Evolutionary conservation across 805 yeast genomes (phyloP), one percentile per base, ranked within the genome.

Genomic region (Saturnispora dispora): DNA sequence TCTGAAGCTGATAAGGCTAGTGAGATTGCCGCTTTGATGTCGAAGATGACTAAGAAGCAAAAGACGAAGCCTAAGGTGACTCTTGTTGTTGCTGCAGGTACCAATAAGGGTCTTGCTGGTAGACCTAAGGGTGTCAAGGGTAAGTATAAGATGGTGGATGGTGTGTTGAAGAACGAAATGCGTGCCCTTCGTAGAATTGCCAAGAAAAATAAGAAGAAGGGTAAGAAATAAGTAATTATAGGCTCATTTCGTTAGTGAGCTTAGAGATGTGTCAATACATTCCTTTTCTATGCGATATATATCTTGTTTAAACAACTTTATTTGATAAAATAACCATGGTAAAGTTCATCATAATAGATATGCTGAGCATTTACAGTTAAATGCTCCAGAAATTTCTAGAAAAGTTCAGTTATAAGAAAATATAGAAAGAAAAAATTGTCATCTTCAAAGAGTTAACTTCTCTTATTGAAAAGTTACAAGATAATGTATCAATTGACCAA

Each of bases 91-190:
- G 98, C 99, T 9, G 71, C 74, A 47, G 98, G 98, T 62, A 67
- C 73, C 36, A 90, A 93, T 69, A 85, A 74, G 67, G 96, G 96
- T 53, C 71, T 90, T 48, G 74, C 86, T 59, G 99, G 99, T 51
- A 85, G 99, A 73, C 99, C 99, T 41, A 85, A 81, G 71, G 99
- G 99, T 67, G 81, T 93, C 59, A 88, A 83, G 69, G 99, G 99
- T 71, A 89, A 88, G 67, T 93, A 93, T 74, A 93, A 88, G 83
- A 93, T 93, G 99, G 98, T 93, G 60, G 99, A 93, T 71, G 98
- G 98, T 75, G 87, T 83, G 20, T 75, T 88, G 85, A 93, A 93
- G 86, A 93, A 93, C 68, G 99, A 93, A 71, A 90, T 85, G 76
- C 77, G 99, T 59, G 96, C 98, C 13, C 74, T 91, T 63, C 83